Base-by-base conservation (phyloP, 257 asterid genomes). In the Gentiana macrophylla region DNA sequence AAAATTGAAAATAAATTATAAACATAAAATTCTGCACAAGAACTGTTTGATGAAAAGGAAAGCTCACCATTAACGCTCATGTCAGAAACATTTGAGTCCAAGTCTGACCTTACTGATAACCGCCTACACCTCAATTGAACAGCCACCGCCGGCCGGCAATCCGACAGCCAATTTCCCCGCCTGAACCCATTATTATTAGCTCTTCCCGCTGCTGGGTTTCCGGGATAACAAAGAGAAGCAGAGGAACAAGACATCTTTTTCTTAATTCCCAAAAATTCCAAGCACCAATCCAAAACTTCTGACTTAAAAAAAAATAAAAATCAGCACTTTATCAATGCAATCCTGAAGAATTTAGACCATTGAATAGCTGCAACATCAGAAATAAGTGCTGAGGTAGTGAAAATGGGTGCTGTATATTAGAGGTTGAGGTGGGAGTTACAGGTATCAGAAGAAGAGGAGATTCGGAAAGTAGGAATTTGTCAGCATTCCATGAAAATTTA, bases 81-180 rank as follows among this genome's bases (percentile, higher is more conserved):
- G 68, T 92, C 97, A 49, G 97, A 92, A 44, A 88, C 95, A 73
- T 79, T 85, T 1, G 97, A 74, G 59, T 92, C 85, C 94, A 92
- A 83, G 70, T 84, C 94, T 53, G 85, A 78, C 43, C 95, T 95
- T 55, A 81, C 54, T 52, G 72, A 37, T 63, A 72, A 62, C 63
- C 76, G 79, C 49, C 82, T 77, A 55, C 67, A 55, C 61, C 72
- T 74, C 67, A 64, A 61, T 67, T 61, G 84, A 55, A 57, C 54
- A 55, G 59, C 54, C 4, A 73, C 57, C 62, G 49, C 56, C 66
- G 67, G 66, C 47, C 62, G 57, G 62, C 69, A 46, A 52, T 69
- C 56, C 3, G 49, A 58, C 38, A 53, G 49, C n/a, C 56, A 56
- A 51, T 65, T 47, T 62, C 82, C 72, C 48, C 69, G 66, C 57